Evolutionary conservation across 306 rosid species (phyloP).

Genomic region (Vachellia collinsii): DNA sequence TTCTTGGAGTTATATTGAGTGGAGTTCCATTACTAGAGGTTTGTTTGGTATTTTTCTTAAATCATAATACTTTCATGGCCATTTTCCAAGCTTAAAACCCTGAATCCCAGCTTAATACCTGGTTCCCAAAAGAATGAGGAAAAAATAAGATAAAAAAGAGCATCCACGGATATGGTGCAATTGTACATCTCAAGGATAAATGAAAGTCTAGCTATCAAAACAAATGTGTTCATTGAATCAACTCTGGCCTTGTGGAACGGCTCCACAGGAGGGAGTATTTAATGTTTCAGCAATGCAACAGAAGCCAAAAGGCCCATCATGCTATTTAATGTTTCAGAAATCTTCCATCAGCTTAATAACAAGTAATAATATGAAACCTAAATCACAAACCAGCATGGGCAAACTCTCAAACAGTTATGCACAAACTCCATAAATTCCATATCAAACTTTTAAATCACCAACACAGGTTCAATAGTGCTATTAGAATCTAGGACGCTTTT

Average conservation of each 20-base stretch:
- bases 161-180: background rate
- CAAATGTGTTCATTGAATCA: constrained; percentile 9
- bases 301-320: background rate
- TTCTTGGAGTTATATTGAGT: background rate
- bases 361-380: background rate
- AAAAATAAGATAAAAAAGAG: background rate
- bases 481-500: constrained; percentile 11
- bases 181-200: background rate
- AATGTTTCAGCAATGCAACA: background rate
- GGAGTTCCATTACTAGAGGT: background rate
- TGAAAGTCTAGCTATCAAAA: background rate
- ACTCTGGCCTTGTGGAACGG: background rate
- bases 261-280: background rate
- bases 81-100: background rate
- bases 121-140: background rate
- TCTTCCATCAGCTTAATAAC: background rate
- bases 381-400: background rate
- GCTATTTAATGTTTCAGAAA: background rate
- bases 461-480: background rate
- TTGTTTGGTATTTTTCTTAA: background rate
- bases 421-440: background rate
- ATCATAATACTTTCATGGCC: background rate
- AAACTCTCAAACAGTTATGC: background rate
- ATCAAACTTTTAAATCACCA: constrained; percentile 10
- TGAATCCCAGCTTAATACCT: background rate